Base-by-base conservation (phyloP, 176 grass and related monocot genomes). In the Aechmea fasciata region DNA sequence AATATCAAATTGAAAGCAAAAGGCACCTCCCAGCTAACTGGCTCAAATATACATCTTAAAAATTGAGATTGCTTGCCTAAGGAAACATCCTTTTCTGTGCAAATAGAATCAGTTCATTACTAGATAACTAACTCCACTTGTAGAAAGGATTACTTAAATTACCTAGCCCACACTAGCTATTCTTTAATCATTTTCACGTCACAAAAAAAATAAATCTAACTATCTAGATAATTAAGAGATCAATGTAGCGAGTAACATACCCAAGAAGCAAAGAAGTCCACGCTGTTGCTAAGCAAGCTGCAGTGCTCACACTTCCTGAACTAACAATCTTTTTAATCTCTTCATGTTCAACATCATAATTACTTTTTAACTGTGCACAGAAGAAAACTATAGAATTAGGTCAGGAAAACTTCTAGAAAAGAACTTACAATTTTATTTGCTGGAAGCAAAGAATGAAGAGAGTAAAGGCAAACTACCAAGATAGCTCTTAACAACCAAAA, bases 301-400 rank as follows among this genome's bases (percentile, higher is more conserved):
- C 52, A 69, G 68, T 63, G 77, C 86, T 83, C 49, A 92, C 66
- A 72, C 76, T 85, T 52, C 87, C 73, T 62, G 89, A 85, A 64
- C 71, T 85, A 20, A 84, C 84, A 64, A 92, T 97, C 70, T 87
- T 92, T 79, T 90, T 97, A 69, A 97, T 90, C 84, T 97, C 89
- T 49, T 92, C 84, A 75, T 82, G 86, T 66, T 90, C 84, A 20
- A 75, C 69, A 69, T 72, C 83, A 72, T 85, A 83, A 51, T 17
- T 92, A 76, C 55, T 75, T 79, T 90, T 97, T 71, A 97, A 72
- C 93, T 92, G 80, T 50, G 29, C 62, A 49, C 25, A 78, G 71
- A 29, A 72, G 28, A 23, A 47, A 12, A 57, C 5, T 48, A 49
- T 8, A 19, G n/a, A 12, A 57, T 5, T 48, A 49, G 12, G 15